Evolutionary conservation across 257 asterid species (phyloP), one percentile per base, ranked within the genome.

Genomic region (Jacaranda mimosifolia): DNA sequence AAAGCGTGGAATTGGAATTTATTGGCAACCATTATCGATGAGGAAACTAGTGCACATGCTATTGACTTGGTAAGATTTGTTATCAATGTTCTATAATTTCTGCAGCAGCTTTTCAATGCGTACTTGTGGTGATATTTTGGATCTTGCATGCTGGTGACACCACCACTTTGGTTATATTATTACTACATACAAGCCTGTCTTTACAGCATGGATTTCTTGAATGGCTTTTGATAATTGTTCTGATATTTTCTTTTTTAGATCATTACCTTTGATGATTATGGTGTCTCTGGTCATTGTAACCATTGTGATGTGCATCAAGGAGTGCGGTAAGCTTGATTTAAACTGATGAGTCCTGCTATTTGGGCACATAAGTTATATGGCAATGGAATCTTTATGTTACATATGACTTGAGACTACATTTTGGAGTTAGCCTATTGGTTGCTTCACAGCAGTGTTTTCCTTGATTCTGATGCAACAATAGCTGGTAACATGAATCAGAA

Each of bases 211-310:
- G 53, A 57, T 65, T 59, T 35, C n/a, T 48, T 56, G 56, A 62
- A 6, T 4, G 63, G 36, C 14, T 9, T 19, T 45, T 49, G 18
- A 10, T 68, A 56, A 70, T 58, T 39, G 36, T 57, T 73, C 45
- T 66, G 65, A 11, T 12, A 17, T 70, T 72, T 69, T 79, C 42
- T 58, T 76, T 72, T 72, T 53, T 88, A 95, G 99, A 85, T 96
- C 40, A 80, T 95, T 80, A 89, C 94, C 35, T 95, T 95, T 82
- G 99, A 95, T 79, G 79, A 78, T 74, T 87, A 87, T 78, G 97
- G 99, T 55, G 89, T 93, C 77, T 95, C 98, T 58, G 98, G 98
- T 70, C 99, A 95, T 83, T 93, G 98, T 81, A 82, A 82, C 77
- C 85, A 82, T 73, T 18, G 77, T 0, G 85, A 82, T 18, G 80